Evolutionary conservation across 2,329 filamentous ascomycete genomes (phyloP).

Genomic region (Cordyceps pruinosa): DNA sequence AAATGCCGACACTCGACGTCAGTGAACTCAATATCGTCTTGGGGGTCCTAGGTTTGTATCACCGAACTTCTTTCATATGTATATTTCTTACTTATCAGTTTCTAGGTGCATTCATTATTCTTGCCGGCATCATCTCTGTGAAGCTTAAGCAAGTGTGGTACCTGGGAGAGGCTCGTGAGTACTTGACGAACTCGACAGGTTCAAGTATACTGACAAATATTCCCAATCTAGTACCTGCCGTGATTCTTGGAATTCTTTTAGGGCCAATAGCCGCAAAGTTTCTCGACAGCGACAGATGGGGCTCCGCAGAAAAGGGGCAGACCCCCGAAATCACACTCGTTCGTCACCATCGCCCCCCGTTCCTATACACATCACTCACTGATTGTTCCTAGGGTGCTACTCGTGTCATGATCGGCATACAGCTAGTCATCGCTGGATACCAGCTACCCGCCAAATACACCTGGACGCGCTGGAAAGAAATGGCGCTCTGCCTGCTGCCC

Average conservation of each 20-base stretch:
- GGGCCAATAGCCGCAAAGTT: conserved; percentile 50
- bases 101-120: conserved; percentile 38
- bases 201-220: background rate
- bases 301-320: conserved; percentile 25
- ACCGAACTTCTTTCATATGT: background rate
- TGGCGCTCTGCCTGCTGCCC: conserved; percentile 48
- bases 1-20: conserved; percentile 31
- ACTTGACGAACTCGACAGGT: background rate
- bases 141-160: conserved; percentile 48
- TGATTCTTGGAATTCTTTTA: conserved; percentile 45
- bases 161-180: conserved; percentile 46
- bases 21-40: conserved; percentile 48
- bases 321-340: conserved; percentile 34
- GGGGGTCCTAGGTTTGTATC: conserved; percentile 33
- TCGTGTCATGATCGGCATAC: conserved; percentile 55
- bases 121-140: conserved; percentile 44
- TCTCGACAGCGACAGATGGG: conserved; percentile 38
- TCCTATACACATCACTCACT: background rate
- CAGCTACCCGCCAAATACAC: conserved; percentile 53
- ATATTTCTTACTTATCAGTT: background rate
- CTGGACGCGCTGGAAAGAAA: conserved; percentile 41
- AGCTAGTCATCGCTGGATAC: conserved; percentile 57
- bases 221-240: conserved; percentile 43
- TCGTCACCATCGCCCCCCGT: conserved; percentile 3
- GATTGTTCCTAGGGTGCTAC: conserved; percentile 34